Evolutionary conservation across 768 basidiomycete species (phyloP).

Genomic region (Fomitopsis pulvina): DNA sequence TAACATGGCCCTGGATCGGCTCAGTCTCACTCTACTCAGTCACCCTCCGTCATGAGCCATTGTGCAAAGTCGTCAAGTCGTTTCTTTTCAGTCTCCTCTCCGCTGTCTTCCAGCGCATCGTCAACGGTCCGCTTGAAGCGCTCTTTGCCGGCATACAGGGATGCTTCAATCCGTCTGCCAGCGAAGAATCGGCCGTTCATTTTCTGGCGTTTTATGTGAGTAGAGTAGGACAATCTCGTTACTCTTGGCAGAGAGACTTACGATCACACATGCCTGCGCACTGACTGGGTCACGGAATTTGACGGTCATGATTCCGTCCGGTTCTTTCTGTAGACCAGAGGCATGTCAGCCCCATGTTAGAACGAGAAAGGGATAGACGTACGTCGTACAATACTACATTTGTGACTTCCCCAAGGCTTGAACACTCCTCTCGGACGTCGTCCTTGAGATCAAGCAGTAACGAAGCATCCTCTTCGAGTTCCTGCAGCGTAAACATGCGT

Average conservation of each 20-base stretch:
- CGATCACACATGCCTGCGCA: slow-evolving; percentile 88
- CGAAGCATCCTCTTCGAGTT: slow-evolving; percentile 80
- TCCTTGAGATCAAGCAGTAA: slow-evolving; percentile 91
- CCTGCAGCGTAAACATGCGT: slow-evolving; percentile 87
- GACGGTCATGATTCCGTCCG: slow-evolving; percentile 91
- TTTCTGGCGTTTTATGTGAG: slow-evolving; percentile 45
- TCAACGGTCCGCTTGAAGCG: slow-evolving; percentile 71
- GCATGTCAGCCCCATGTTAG: background rate
- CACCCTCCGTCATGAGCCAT: slow-evolving; percentile 82
- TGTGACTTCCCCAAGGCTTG: slow-evolving; percentile 87
- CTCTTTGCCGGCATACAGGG: slow-evolving; percentile 75
- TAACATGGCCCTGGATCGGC: slow-evolving; percentile 1
- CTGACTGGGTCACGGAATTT: slow-evolving; percentile 92
- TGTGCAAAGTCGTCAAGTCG: slow-evolving; percentile 83
- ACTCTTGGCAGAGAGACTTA: slow-evolving; percentile 29
- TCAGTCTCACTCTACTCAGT: too few species aligned
- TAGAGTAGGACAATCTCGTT: background rate
- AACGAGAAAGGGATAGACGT: slow-evolving; percentile 26
- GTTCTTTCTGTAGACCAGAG: slow-evolving; percentile 59
- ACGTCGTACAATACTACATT: slow-evolving; percentile 95
- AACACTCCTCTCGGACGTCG: slow-evolving; percentile 92
- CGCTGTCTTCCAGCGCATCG: slow-evolving; percentile 57
- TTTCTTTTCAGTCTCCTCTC: slow-evolving; percentile 72
- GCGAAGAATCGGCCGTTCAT: slow-evolving; percentile 94
- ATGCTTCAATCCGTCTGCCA: slow-evolving; percentile 76